Evolutionary conservation across 2,329 filamentous ascomycete genomes (phyloP).

Genomic region (Alternaria alternata): DNA sequence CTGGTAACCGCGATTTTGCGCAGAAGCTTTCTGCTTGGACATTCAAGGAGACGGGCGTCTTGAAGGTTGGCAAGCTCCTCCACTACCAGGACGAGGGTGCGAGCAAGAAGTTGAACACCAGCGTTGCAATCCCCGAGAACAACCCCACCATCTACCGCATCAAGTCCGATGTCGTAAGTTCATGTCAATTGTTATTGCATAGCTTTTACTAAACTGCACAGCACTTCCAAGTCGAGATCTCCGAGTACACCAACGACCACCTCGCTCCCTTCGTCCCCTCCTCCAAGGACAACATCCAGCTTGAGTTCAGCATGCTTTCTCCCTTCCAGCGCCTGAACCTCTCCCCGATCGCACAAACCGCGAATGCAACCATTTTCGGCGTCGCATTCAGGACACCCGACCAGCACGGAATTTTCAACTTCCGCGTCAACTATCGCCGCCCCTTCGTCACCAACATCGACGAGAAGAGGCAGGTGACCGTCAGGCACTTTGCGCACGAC

Average conservation of each 20-base stretch:
- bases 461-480: constrained; percentile 93
- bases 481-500: constrained; percentile 95
- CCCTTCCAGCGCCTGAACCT: constrained; percentile 92
- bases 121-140: constrained; percentile 54
- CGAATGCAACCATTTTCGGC: constrained; percentile 76
- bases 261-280: constrained; percentile 78
- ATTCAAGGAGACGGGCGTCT: constrained; percentile 90
- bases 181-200: background rate
- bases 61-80: constrained; percentile 83
- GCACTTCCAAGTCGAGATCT: constrained; percentile 88
- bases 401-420: constrained; percentile 99
- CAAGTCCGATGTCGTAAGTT: constrained; percentile 93
- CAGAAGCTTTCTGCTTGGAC: constrained; percentile 90
- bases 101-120: constrained; percentile 54
- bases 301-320: constrained; percentile 98
- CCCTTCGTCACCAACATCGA: constrained; percentile 89
- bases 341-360: constrained; percentile 62
- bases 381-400: constrained; percentile 85
- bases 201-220: constrained; percentile 49
- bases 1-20: constrained; percentile 85
- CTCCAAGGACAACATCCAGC: constrained; percentile 77
- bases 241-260: constrained; percentile 79
- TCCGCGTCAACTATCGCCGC: constrained; percentile 95
- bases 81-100: constrained; percentile 72
- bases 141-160: constrained; percentile 93